These are phyloP conservation scores for Fusarium staphyleae DNA, from an alignment of 2,329 filamentous ascomycete genomes.

Conservation along the genomic window DNA sequence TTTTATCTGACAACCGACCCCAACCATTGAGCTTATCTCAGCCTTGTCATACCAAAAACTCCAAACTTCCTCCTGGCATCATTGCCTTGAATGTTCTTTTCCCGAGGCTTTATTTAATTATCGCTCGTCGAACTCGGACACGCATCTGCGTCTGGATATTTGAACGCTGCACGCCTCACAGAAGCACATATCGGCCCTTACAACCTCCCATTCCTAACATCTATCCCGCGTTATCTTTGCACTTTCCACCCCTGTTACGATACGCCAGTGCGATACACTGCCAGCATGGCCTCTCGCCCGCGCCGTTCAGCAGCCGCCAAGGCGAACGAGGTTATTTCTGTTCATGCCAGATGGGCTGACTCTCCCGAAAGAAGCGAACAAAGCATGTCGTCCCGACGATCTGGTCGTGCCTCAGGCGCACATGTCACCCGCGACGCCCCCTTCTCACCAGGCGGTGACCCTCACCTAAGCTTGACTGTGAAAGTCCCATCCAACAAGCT, in stretches of 20 bases:
- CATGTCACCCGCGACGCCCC: slow-evolving; percentile 55
- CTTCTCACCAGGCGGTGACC: slow-evolving; percentile 56
- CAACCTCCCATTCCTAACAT: slow-evolving; percentile 1
- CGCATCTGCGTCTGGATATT: too few relatives aligned
- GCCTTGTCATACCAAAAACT: slow-evolving; percentile 26
- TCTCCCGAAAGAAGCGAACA: slow-evolving; percentile 44
- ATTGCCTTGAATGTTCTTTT: slow-evolving; percentile 13
- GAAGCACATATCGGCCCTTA: slow-evolving; percentile 1
- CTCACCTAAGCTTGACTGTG: slow-evolving; percentile 56
- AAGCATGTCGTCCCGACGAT: slow-evolving; percentile 61
- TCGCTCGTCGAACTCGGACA: too few relatives aligned
- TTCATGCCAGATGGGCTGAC: slow-evolving; percentile 52
- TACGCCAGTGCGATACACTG: slow-evolving; percentile 34
- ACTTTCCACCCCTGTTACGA: too few relatives aligned
- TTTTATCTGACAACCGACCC: slow-evolving; percentile 17
- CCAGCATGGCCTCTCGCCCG: slow-evolving; percentile 56
- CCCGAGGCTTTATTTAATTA: too few relatives aligned
- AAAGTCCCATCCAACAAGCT: slow-evolving; percentile 61
- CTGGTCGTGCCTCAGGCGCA: slow-evolving; percentile 55
- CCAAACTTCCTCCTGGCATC: slow-evolving; percentile 8
- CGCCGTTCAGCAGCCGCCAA: slow-evolving; percentile 54
- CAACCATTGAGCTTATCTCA: slow-evolving; percentile 38
- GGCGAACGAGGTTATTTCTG: slow-evolving; percentile 54
- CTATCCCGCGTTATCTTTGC: too few relatives aligned
- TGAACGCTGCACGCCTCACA: slow-evolving; percentile 1